Conservation (phyloP, 1,284 basidiomycete genomes). For the Irpex sp. region DNA sequence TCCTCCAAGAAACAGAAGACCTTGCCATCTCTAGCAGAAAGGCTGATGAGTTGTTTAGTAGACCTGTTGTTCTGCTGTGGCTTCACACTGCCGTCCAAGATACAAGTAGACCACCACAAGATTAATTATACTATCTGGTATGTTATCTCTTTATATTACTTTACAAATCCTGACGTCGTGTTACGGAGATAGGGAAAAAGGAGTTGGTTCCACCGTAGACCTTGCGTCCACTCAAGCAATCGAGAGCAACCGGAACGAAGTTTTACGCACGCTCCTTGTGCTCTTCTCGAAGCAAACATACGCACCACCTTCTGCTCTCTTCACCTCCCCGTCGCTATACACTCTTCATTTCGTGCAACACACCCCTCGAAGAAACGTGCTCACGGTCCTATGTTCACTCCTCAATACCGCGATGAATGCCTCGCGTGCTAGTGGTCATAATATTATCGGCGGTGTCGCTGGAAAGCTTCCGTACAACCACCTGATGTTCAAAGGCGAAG, state of each 20-base stretch:
- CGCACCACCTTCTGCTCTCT: slow-evolving; percentile 64
- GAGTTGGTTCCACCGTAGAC: slow-evolving; percentile 79
- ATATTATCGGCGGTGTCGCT: slow-evolving; percentile 58
- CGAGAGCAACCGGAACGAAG: slow-evolving; percentile 83
- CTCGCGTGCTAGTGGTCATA: slow-evolving; percentile 40
- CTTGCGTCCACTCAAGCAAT: slow-evolving; percentile 63
- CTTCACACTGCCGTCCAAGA: slow-evolving; percentile 79
- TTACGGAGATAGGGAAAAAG: slow-evolving; percentile 74
- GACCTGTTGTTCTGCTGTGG: slow-evolving; percentile 90
- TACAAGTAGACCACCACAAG: slow-evolving; percentile 79
- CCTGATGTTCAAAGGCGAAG: slow-evolving; percentile 84
- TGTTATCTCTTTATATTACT: slow-evolving; percentile 19
- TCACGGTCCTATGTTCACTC: slow-evolving; percentile 87
- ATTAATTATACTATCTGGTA: slow-evolving; percentile 86
- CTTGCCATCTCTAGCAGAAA: slow-evolving; percentile 74
- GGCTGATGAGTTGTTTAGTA: slow-evolving; percentile 72
- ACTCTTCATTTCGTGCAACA: slow-evolving; percentile 77
- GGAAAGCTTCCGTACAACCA: slow-evolving; percentile 84
- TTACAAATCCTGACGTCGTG: background rate
- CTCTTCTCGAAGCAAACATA: slow-evolving; percentile 88
- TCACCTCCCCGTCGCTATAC: slow-evolving; percentile 70
- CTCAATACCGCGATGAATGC: slow-evolving; percentile 87
- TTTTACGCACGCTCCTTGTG: slow-evolving; percentile 80
- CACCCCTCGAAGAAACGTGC: slow-evolving; percentile 74
- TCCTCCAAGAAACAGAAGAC: slow-evolving; percentile 38